These are phyloP conservation scores for Curvularia sp. DNA, from an alignment of 2,329 filamentous ascomycete genomes.

Conservation along the genomic window DNA sequence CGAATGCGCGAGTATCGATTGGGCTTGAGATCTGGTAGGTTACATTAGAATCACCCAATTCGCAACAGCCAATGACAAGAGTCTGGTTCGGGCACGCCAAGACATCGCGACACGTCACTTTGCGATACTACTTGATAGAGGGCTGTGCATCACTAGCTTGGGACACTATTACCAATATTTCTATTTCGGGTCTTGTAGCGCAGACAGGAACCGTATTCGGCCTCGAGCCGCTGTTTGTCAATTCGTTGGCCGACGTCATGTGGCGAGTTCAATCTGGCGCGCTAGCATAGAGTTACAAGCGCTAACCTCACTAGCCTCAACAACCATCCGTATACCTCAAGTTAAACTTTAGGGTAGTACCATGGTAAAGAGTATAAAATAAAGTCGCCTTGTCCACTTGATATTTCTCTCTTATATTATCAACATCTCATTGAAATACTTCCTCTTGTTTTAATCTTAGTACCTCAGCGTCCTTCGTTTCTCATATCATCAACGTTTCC, in stretches of 20 bases:
- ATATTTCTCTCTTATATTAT: background rate
- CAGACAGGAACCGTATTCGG: background rate
- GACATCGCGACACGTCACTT: background rate
- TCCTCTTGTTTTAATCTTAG: background rate
- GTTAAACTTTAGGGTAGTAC: background rate
- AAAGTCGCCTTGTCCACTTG: background rate
- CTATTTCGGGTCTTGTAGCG: background rate
- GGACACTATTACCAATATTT: conserved; percentile 1
- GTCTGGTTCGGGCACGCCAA: too few relatives aligned
- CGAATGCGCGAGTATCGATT: too few relatives aligned
- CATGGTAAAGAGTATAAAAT: background rate
- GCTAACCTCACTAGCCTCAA: conserved; percentile 1
- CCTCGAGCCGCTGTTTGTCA: background rate
- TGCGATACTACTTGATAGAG: background rate
- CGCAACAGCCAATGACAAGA: too few relatives aligned
- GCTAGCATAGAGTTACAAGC: conserved; percentile 6
- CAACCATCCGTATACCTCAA: background rate
- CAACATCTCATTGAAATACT: background rate
- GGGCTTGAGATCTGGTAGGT: too few relatives aligned
- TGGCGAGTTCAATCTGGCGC: conserved; percentile 4
- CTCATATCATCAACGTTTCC: background rate
- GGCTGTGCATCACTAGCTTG: background rate
- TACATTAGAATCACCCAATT: too few relatives aligned
- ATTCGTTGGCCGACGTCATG: background rate
- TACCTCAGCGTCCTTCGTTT: background rate